Percentiles rank a stretch among this genome's conserved stretches.
Conservation (phyloP, 2,329 filamentous ascomycete genomes). For the Verticillium klebahnii region DNA sequence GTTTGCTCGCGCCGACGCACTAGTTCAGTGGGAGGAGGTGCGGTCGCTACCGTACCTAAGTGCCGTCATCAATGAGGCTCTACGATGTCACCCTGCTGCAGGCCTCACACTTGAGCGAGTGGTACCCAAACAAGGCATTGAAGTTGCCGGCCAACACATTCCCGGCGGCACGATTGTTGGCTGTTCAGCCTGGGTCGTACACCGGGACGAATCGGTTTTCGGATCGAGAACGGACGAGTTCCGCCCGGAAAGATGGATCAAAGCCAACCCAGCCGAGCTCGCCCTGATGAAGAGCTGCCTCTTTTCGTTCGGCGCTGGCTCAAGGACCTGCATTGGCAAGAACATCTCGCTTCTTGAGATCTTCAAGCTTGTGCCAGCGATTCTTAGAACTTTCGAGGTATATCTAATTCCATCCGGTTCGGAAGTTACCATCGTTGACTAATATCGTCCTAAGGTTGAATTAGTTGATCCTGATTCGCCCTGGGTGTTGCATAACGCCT, state of each 20-base stretch:
- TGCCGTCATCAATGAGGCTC: conserved; percentile 1
- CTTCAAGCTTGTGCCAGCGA: conserved; percentile 1
- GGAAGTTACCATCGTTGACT: not conserved
- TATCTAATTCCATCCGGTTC: not conserved
- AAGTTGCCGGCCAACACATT: not conserved
- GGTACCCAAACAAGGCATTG: not conserved
- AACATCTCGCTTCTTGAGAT: conserved; percentile 4
- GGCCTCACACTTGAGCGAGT: conserved; percentile 1
- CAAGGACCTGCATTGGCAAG: conserved; percentile 3
- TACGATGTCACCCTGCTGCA: conserved; percentile 1
- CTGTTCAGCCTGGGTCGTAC: conserved; percentile 2
- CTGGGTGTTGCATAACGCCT: not conserved
- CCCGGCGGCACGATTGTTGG: conserved; percentile 3
- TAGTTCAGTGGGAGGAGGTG: conserved; percentile 2
- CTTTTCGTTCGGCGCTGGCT: conserved; percentile 2
- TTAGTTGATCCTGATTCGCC: not conserved
- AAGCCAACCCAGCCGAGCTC: not conserved
- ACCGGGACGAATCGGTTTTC: conserved; percentile 1
- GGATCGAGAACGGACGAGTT: not conserved
- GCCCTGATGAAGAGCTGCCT: conserved; percentile 1
- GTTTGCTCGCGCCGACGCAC: not conserved
- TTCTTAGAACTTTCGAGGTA: conserved; percentile 1
- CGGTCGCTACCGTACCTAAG: conserved; percentile 1
- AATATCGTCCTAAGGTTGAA: not conserved
- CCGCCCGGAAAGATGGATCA: conserved; percentile 2